These are phyloP conservation scores for Solanum lycopersicoides DNA, from an alignment of 257 asterid genomes.

Conservation along the genomic window DNA sequence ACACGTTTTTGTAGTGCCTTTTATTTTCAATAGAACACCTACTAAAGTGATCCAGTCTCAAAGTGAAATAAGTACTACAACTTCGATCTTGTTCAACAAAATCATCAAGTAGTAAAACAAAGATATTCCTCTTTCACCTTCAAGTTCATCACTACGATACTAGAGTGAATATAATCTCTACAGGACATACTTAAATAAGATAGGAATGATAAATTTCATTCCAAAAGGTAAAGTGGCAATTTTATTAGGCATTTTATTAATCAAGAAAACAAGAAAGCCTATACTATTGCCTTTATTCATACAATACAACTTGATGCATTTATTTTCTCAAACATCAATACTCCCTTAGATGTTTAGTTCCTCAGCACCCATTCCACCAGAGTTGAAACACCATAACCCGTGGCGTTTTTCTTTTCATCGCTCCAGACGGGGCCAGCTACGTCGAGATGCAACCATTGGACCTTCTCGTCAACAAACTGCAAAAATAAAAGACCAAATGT, in stretches of 20 bases:
- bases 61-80: not conserved
- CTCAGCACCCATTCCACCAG: conserved; percentile 86
- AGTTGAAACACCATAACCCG: conserved; percentile 82
- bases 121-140: no score
- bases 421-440: conserved; percentile 88
- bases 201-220: not conserved
- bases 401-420: conserved; percentile 63
- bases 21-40: not conserved
- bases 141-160: not conserved
- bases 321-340: not conserved
- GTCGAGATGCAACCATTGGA: conserved; percentile 95
- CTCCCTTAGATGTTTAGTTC: conserved; percentile 1
- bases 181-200: not conserved
- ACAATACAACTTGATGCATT: not conserved
- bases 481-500: not conserved
- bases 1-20: not conserved
- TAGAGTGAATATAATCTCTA: not conserved
- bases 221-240: not conserved
- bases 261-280: not conserved
- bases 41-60: no score
- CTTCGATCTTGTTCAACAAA: not conserved
- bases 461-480: conserved; percentile 98
- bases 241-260: not conserved
- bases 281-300: not conserved
- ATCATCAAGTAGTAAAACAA: not conserved